Percentiles rank a stretch among this genome's conserved stretches.
These are phyloP conservation scores for Xylaria castorea DNA, from an alignment of 495 filamentous ascomycete genomes.

Conservation along the genomic window DNA sequence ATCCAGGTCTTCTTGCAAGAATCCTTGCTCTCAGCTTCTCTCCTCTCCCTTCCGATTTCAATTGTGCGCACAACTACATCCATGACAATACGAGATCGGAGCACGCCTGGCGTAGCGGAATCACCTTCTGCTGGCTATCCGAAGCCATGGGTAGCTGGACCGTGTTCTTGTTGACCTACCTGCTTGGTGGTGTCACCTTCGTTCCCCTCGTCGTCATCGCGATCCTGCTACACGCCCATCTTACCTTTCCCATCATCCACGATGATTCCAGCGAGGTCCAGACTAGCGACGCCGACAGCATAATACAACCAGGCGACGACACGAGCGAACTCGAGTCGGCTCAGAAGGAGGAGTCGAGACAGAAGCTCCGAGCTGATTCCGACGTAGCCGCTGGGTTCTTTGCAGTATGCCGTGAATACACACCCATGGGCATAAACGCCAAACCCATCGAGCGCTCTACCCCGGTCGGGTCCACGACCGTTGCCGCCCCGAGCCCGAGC, in stretches of 20 bases:
- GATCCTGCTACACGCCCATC: constrained; percentile 70
- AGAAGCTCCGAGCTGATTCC: constrained; percentile 60
- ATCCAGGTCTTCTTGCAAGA: background rate
- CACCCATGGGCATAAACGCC: constrained; percentile 86
- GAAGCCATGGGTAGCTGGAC: constrained; percentile 70
- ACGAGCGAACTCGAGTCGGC: constrained; percentile 52
- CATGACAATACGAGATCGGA: constrained; percentile 38
- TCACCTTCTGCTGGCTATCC: constrained; percentile 29
- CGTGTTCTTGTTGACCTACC: constrained; percentile 74
- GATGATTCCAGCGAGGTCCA: constrained; percentile 37
- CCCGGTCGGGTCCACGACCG: constrained; percentile 71
- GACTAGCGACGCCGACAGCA: constrained; percentile 43
- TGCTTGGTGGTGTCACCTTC: constrained; percentile 91
- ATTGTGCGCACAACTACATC: constrained; percentile 24
- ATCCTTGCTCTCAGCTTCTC: background rate
- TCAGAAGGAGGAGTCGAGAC: constrained; percentile 53
- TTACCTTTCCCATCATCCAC: constrained; percentile 65
- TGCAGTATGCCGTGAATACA: constrained; percentile 91
- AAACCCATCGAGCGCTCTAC: constrained; percentile 89
- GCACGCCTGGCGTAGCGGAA: constrained; percentile 37
- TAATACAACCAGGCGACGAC: constrained; percentile 58
- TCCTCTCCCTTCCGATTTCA: background rate
- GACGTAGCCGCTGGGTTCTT: constrained; percentile 94
- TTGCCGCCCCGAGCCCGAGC: constrained; percentile 79
- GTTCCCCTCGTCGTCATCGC: constrained; percentile 74